Evolutionary conservation across 306 rosid genomes (phyloP).

Genomic region (Acacia acuminata): DNA sequence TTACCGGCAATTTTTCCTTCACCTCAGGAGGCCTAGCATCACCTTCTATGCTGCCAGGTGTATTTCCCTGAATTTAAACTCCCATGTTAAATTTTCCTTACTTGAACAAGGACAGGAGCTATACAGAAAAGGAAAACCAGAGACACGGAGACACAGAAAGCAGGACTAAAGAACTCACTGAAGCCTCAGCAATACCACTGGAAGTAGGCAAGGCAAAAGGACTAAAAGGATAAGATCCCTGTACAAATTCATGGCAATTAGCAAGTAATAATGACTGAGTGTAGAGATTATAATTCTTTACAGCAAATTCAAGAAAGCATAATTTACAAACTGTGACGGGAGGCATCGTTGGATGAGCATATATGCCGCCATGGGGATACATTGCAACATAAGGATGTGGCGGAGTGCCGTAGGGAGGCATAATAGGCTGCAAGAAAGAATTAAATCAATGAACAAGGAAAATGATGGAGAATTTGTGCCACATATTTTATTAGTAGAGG

Average conservation of each 20-base stretch:
- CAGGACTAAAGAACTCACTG: slow-evolving; percentile 62
- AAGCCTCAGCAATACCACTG: slow-evolving; percentile 83
- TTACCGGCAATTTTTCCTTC: slow-evolving; percentile 90
- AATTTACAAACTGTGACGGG: slow-evolving; percentile 59
- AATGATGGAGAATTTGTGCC: slow-evolving; percentile 5
- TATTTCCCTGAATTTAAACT: slow-evolving; percentile 69
- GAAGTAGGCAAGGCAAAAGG: slow-evolving; percentile 92
- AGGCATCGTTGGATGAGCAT: slow-evolving; percentile 97
- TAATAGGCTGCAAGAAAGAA: slow-evolving; percentile 76
- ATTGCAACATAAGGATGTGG: slow-evolving; percentile 98
- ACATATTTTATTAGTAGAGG: slow-evolving; percentile 19
- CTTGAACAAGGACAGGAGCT: slow-evolving; percentile 28
- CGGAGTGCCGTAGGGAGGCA: slow-evolving; percentile 97
- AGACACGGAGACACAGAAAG: background rate
- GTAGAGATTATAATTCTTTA: slow-evolving; percentile 20
- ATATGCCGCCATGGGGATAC: slow-evolving; percentile 98
- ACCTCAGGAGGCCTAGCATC: slow-evolving; percentile 81
- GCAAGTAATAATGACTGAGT: slow-evolving; percentile 22
- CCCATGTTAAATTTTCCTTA: slow-evolving; percentile 35
- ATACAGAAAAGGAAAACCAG: slow-evolving; percentile 17
- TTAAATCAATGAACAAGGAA: slow-evolving; percentile 19
- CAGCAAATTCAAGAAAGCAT: slow-evolving; percentile 32
- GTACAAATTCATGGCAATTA: slow-evolving; percentile 34
- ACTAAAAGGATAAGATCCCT: slow-evolving; percentile 97
- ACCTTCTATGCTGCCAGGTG: slow-evolving; percentile 77